Conservation (phyloP, 371 early-diverging fungal species). For the Rhizopus delemar region DNA sequence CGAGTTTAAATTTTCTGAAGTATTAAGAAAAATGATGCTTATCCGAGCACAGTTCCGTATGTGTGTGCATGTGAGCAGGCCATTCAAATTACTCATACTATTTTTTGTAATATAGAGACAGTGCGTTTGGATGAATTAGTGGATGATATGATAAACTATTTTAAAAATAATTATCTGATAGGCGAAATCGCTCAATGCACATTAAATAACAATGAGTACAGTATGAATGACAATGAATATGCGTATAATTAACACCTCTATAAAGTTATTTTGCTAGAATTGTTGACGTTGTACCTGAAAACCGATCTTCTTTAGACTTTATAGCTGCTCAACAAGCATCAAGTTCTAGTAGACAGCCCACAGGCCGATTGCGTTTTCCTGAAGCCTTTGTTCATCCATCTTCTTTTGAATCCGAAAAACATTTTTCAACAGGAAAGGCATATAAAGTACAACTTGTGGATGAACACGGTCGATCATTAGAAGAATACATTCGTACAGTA, state of each 20-base stretch:
- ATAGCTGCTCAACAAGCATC: slow-evolving; percentile 10
- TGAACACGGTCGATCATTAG: slow-evolving; percentile 31
- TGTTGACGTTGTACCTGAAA: slow-evolving; percentile 30
- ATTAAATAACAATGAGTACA: slow-evolving; percentile 35
- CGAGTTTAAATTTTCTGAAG: slow-evolving; percentile 63
- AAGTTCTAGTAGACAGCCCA: slow-evolving; percentile 29
- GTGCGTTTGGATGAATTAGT: slow-evolving; percentile 48
- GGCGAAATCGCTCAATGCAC: slow-evolving; percentile 50
- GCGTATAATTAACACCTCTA: neutral
- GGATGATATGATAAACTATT: slow-evolving; percentile 47
- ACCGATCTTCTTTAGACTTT: neutral
- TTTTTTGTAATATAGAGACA: slow-evolving; percentile 37
- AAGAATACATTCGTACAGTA: slow-evolving; percentile 33
- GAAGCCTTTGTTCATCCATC: slow-evolving; percentile 49
- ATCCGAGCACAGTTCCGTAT: slow-evolving; percentile 71
- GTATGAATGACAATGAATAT: slow-evolving; percentile 1
- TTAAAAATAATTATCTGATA: slow-evolving; percentile 40
- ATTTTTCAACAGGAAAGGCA: slow-evolving; percentile 6
- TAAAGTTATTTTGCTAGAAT: slow-evolving; percentile 38
- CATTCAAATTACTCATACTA: neutral
- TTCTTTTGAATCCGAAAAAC: neutral
- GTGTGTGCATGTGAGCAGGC: slow-evolving; percentile 12
- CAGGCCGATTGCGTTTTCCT: slow-evolving; percentile 46
- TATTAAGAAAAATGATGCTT: slow-evolving; percentile 61
- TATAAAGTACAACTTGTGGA: slow-evolving; percentile 43